phyloP scores from a whole-genome alignment of 352 stramenopile species.

The Pythium grandisporangium region DNA sequence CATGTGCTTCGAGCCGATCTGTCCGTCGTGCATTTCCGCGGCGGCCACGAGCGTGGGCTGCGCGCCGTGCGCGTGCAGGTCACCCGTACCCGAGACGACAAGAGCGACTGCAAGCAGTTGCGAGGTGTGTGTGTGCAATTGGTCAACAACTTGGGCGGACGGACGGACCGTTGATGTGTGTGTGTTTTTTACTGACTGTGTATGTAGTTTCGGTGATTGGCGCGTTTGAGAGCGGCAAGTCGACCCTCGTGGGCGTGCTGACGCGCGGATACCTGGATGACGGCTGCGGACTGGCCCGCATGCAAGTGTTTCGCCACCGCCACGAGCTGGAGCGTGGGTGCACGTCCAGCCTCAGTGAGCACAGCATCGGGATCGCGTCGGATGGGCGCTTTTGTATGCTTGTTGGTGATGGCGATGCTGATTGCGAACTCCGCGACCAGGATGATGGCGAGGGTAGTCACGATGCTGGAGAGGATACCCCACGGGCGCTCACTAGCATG shows the following conservation, averaged over 20 bases:
- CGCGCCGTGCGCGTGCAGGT: slow-evolving; percentile 43
- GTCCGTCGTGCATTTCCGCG: slow-evolving; percentile 45
- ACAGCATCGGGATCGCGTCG: slow-evolving; percentile 62
- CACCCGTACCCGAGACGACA: slow-evolving; percentile 36
- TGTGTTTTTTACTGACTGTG: neutral
- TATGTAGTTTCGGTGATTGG: slow-evolving; percentile 74
- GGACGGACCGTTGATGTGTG: neutral
- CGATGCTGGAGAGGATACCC: no score
- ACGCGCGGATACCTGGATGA: slow-evolving; percentile 80
- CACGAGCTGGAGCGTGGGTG: slow-evolving; percentile 87
- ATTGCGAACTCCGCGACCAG: slow-evolving; percentile 39
- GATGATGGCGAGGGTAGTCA: no score
- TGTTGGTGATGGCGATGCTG: slow-evolving; percentile 38
- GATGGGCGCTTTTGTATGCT: slow-evolving; percentile 49
- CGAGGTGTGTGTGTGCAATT: slow-evolving; percentile 20
- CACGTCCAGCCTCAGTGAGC: slow-evolving; percentile 85
- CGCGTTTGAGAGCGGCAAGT: slow-evolving; percentile 84
- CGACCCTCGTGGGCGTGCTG: slow-evolving; percentile 84
- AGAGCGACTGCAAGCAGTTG: slow-evolving; percentile 45
- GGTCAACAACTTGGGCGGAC: neutral
- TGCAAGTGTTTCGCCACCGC: slow-evolving; percentile 86
- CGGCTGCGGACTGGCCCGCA: slow-evolving; percentile 72
- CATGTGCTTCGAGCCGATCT: slow-evolving; percentile 61
- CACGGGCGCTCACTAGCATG: slow-evolving; percentile 17
- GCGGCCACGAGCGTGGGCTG: slow-evolving; percentile 18